Evolutionary conservation across 768 basidiomycete genomes (phyloP), one percentile per base, ranked within the genome.

Genomic region (Agrocybe chaxingu): DNA sequence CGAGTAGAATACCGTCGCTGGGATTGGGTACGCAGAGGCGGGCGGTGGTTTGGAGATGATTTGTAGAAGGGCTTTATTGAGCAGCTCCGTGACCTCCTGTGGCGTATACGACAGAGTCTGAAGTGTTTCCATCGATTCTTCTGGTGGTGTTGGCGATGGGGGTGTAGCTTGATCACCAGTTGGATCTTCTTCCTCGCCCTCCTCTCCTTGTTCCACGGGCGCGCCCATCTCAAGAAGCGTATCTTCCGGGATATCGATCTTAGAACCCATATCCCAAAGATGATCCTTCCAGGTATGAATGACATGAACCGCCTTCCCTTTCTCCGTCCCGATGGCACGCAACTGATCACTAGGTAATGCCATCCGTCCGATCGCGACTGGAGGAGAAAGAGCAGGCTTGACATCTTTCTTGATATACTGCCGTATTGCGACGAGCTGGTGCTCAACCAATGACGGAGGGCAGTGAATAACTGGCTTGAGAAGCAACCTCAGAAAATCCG

Each of bases 211-310:
- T 7, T 41, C 50, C 3, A 53, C 57, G 13, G 44, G 54, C 18
- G 53, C 57, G 1, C 54, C 24, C 42, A 42, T 30, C 10, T 45
- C 42, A 34, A 71, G 42, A n/a, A 68, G 57, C 7, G 65, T 62
- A 36, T 67, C 59, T 11, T 72, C 74, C 0, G 89, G 86, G 3
- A 76, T 72, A 37, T 87, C 81, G 1, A 55, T 51, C 60, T 82
- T 88, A n/a, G 68, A 68, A 24, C 89, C 90, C 71, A 87, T 74
- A 8, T 82, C 77, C 81, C 87, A 92, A 8, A 92, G 63, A 57
- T 75, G 68, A 57, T 92, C 90, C 59, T 85, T 87, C 82, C 86
- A 90, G 2, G 83, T 80, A 58, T 92, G 91, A 13, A 85, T 54
- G 3, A 90, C 69, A 34, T 73, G 71, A 7, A 91, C 87, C 0